These are phyloP conservation scores for Neodidymelliopsis sp. DNA, from an alignment of 2,329 filamentous ascomycete species.

Conservation along the genomic window DNA sequence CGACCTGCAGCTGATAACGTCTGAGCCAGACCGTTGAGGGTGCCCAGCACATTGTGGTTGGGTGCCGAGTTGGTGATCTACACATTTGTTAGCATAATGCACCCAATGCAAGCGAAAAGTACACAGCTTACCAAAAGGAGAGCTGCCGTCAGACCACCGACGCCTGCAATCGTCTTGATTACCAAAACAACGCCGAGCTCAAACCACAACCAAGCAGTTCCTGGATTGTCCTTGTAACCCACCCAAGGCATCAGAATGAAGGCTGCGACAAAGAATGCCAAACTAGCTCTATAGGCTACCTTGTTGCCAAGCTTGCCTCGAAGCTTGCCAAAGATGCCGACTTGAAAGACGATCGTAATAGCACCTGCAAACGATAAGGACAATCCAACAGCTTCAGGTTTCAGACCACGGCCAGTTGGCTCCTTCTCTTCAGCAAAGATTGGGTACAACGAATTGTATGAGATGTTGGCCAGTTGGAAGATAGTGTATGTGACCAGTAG, in stretches of 20 bases:
- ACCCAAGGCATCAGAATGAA: constrained; percentile 92
- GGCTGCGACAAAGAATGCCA: constrained; percentile 80
- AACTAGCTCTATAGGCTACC: constrained; percentile 78
- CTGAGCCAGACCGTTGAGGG: constrained; percentile 91
- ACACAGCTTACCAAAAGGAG: constrained; percentile 74
- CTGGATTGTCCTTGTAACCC: constrained; percentile 70
- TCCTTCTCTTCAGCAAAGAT: constrained; percentile 82
- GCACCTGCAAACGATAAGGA: constrained; percentile 84
- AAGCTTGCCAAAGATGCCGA: constrained; percentile 81
- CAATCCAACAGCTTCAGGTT: constrained; percentile 82
- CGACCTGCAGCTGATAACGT: constrained; percentile 90
- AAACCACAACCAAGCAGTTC: constrained; percentile 75
- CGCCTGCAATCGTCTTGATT: constrained; percentile 87
- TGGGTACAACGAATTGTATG: constrained; percentile 93
- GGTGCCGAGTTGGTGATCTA: constrained; percentile 94
- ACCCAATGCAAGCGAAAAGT: background rate
- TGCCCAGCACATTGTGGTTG: constrained; percentile 83
- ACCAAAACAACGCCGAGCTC: constrained; percentile 84
- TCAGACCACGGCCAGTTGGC: constrained; percentile 78
- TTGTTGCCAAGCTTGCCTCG: constrained; percentile 84
- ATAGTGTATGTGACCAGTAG: constrained; percentile 87
- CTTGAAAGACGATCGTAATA: constrained; percentile 88
- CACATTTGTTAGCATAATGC: constrained; percentile 18
- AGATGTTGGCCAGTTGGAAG: constrained; percentile 92
- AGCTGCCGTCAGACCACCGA: constrained; percentile 88